Percentiles rank a stretch among this genome's conserved stretches.
phyloP scores from a whole-genome alignment of 768 basidiomycete genomes.

The Lentinula boryana region DNA sequence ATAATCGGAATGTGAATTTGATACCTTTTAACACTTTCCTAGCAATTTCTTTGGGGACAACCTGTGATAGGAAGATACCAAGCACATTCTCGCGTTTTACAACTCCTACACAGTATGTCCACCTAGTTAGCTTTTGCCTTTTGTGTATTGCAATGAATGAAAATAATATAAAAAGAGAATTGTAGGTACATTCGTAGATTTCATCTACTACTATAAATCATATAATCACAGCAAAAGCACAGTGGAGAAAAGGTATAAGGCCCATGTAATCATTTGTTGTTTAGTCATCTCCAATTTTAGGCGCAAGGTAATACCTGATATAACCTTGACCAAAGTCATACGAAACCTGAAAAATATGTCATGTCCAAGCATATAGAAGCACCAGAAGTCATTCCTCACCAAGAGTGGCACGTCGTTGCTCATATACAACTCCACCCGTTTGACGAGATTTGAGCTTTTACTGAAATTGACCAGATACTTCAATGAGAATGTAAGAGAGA shows the following conservation, averaged over 20 bases:
- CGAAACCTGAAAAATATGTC: slow-evolving; percentile 49
- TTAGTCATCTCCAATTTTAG: slow-evolving; percentile 89
- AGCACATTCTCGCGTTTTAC: too few species aligned
- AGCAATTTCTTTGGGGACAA: too few species aligned
- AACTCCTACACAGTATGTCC: too few species aligned
- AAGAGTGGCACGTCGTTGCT: slow-evolving; percentile 89
- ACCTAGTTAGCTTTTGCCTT: too few species aligned
- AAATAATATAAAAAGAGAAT: too few species aligned
- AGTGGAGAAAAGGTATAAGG: not conserved
- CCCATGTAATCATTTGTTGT: not conserved
- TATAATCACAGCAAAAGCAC: not conserved
- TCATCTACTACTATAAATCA: not conserved
- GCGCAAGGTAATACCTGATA: slow-evolving; percentile 93
- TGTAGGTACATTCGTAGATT: not conserved
- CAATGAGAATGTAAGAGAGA: slow-evolving; percentile 89
- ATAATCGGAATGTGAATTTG: too few species aligned
- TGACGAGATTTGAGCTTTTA: slow-evolving; percentile 74
- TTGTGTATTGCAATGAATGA: too few species aligned
- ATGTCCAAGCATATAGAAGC: not conserved
- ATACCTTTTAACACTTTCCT: too few species aligned
- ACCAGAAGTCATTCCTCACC: slow-evolving; percentile 33
- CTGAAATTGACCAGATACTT: slow-evolving; percentile 98
- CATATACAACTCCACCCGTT: slow-evolving; percentile 78
- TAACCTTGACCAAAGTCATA: slow-evolving; percentile 87
- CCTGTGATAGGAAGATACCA: too few species aligned